Evolutionary conservation across 1,139 yeast species (phyloP), one percentile per base, ranked within the genome.

Genomic region (Kodamaea suecica): DNA sequence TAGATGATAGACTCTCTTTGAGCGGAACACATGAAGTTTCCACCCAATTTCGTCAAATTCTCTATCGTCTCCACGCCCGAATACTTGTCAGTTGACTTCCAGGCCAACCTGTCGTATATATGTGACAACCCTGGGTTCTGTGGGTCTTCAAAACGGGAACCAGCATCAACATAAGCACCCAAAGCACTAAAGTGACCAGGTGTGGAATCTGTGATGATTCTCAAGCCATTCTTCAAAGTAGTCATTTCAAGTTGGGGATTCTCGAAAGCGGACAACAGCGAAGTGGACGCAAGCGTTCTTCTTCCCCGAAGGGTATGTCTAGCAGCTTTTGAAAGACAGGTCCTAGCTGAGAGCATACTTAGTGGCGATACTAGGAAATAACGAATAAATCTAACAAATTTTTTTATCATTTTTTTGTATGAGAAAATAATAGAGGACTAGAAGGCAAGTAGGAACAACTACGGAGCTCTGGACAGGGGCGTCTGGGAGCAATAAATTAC

Each of bases 121-220:
- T 92, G 97, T 5, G 95, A 81, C 33, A 84, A 69, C 0, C 98
- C 98, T 17, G 73, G 66, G 7, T 66, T 67, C 3, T 57, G 49
- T 6, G 69, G 64, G 33, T 63, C 52, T 59, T 92, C 98, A 53
- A 69, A 87, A 36, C 97, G 71, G 1, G 95, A 82, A 2, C 98
- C 98, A 3, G 95, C 96, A 52, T 84, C 84, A 13, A 92, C 76
- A 51, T 87, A 92, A 29, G 92, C 74, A 2, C 98, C 98, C 39
- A 90, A 62, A 0, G 97, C 95, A 36, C 92, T 74, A 56, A 92
- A 92, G 57, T 90, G 95, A 20, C 95, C 92, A 1, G 96, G 95
- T 0, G 84, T 75, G 29, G 87, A 80, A 44, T 87, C 95, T 2
- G 95, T 82, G 12, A 88, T 92, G 7, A 92, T 81, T 43, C 84